Conservation (phyloP, 495 filamentous ascomycete genomes). For the Penicillium subrubescens region DNA sequence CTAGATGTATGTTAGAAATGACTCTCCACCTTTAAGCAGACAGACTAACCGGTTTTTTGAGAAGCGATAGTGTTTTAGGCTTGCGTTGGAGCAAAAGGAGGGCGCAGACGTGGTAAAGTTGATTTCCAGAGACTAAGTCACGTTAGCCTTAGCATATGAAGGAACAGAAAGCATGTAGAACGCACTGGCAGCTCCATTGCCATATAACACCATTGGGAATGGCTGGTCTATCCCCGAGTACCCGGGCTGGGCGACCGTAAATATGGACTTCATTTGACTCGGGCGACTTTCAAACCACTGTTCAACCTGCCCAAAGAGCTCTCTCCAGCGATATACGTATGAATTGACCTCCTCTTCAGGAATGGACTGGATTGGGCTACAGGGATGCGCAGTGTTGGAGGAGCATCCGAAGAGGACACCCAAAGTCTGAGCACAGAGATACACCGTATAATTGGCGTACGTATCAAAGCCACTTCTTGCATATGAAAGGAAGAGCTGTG, state of each 20-base stretch:
- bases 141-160: neutral
- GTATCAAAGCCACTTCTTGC: constrained; percentile 32
- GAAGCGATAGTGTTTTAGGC: constrained; percentile 34
- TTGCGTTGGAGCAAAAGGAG: constrained; percentile 40
- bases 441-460: constrained; percentile 49
- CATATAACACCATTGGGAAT: constrained; percentile 44
- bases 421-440: constrained; percentile 40
- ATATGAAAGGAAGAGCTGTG: constrained; percentile 30
- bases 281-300: constrained; percentile 43
- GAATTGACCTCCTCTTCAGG: constrained; percentile 26
- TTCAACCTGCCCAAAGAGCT: constrained; percentile 39
- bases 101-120: constrained; percentile 46
- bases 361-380: constrained; percentile 23
- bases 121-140: constrained; percentile 41
- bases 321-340: constrained; percentile 34
- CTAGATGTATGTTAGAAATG: constrained; percentile 8
- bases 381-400: constrained; percentile 15
- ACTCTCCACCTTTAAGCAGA: neutral
- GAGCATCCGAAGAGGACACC: constrained; percentile 35
- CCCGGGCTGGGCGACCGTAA: constrained; percentile 23
- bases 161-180: neutral
- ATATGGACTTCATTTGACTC: constrained; percentile 40
- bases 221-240: constrained; percentile 19
- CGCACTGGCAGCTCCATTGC: constrained; percentile 42
- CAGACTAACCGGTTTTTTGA: constrained; percentile 24